Percentiles rank a stretch among this genome's conserved stretches.
Evolutionary conservation across 2,329 filamentous ascomycete species (phyloP).

Genomic region (Dactylonectria macrodidyma): DNA sequence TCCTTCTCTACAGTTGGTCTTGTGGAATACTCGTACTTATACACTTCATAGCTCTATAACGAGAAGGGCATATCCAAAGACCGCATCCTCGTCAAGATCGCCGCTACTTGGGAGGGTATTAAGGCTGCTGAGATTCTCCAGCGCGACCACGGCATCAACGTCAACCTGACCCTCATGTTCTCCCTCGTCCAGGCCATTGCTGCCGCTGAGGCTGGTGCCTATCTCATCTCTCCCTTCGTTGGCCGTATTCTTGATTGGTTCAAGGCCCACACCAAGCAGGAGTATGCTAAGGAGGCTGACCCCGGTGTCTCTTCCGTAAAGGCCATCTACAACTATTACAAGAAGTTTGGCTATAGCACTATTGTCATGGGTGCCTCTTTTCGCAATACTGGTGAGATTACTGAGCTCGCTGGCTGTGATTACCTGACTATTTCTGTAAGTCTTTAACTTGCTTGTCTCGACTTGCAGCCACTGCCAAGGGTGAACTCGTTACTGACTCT

Average conservation of each 20-base stretch:
- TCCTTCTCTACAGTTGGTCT: too few relatives aligned
- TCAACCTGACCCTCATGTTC: constrained; percentile 99
- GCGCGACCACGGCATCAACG: constrained; percentile 96
- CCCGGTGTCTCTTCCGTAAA: constrained; percentile 96
- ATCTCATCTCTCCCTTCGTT: constrained; percentile 99
- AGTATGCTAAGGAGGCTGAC: constrained; percentile 91
- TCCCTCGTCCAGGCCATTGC: constrained; percentile 94
- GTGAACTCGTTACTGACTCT: constrained; percentile 32
- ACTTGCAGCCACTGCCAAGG: background rate
- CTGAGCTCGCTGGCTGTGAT: constrained; percentile 97
- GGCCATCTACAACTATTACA: constrained; percentile 99
- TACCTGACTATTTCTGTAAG: constrained; percentile 97
- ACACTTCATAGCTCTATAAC: constrained; percentile 84
- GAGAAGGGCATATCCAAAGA: constrained; percentile 92
- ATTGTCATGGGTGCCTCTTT: constrained; percentile 99
- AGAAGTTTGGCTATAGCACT: constrained; percentile 99
- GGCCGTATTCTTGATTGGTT: constrained; percentile 99
- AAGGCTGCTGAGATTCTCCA: constrained; percentile 98
- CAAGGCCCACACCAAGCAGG: constrained; percentile 96
- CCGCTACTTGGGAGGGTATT: constrained; percentile 99
- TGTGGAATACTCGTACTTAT: too few relatives aligned
- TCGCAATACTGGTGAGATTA: constrained; percentile 96
- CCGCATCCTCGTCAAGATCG: constrained; percentile 97
- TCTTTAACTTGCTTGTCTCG: constrained; percentile 39
- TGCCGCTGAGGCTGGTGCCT: constrained; percentile 93